Evolutionary conservation across 345 rosid genomes (phyloP), one percentile per base, ranked within the genome.

Genomic region (Angophora floribunda): DNA sequence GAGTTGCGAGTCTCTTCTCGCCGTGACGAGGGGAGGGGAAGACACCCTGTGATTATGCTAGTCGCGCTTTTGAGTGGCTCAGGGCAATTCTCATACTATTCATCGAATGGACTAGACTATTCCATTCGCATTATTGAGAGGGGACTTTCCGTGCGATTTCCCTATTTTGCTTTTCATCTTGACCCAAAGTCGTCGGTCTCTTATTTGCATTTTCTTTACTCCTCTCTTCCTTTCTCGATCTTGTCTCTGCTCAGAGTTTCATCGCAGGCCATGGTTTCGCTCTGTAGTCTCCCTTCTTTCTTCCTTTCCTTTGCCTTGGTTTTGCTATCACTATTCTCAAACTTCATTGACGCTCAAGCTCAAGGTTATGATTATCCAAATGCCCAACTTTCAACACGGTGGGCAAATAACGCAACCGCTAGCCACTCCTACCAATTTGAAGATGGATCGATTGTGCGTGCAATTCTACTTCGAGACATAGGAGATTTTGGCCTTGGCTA

Each of bases 341-440:
- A 63, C 36, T 63, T 63, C 17, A 1, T 63, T 63, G 36, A 28
- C 2, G 36, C 14, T 63, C 70, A 1, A 63, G 16, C 53, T 63
- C 16, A 6, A 28, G 0, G 28, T 63, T 3, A 13, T 28, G 16
- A 4, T n/a, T 13, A 13, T 1, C 70, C 70, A 63, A 63, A 7
- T 0, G 36, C 2, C 32, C 28, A 0, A 17, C 7, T 13, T 63
- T n/a, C 70, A 6, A 13, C 70, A 3, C 6, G 3, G 70, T 61
- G 70, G 70, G 7, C 4, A 32, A 63, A 5, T 63, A 13, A 63
- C 17, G 9, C 19, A 85, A 2, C 49, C 7, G 50, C 50, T 7
- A 36, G 12, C 41, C 21, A 32, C 50, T 16, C 4, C 49, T 1
- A 0, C 4, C 10, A 0, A 49, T 41, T 6, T 44, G 13, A 1